Evolutionary conservation across 2,329 filamentous ascomycete species (phyloP).

Genomic region (Colletotrichum salicis): DNA sequence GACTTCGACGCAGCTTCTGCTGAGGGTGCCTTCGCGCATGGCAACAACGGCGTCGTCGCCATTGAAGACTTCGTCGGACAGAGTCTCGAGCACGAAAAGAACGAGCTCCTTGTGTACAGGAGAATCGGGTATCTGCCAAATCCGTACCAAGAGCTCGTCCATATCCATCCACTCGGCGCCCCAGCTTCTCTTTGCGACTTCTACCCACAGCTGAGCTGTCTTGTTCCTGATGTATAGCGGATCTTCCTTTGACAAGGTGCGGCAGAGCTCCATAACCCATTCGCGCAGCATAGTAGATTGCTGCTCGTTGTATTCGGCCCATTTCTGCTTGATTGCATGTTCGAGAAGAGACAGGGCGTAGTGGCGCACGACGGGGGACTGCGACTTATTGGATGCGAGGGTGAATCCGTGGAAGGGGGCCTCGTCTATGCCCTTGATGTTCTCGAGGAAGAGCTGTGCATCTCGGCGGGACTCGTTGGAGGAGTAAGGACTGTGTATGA

Average conservation of each 20-base stretch:
- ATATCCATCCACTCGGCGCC: conserved; percentile 93
- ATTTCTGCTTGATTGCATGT: conserved; percentile 86
- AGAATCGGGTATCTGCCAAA: conserved; percentile 80
- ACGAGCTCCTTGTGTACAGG: conserved; percentile 83
- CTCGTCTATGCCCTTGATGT: conserved; percentile 80
- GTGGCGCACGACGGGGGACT: conserved; percentile 86
- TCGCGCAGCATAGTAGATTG: conserved; percentile 76
- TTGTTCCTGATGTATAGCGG: conserved; percentile 91
- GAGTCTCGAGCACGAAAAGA: conserved; percentile 85
- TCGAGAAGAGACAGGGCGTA: conserved; percentile 94
- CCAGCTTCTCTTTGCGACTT: conserved; percentile 94
- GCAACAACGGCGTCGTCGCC: conserved; percentile 89
- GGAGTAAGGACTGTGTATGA: conserved; percentile 86
- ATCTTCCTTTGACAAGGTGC: conserved; percentile 76
- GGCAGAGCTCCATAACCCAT: conserved; percentile 84
- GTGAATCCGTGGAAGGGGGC: conserved; percentile 87
- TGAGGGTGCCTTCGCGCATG: conserved; percentile 83
- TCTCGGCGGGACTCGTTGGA: conserved; percentile 83
- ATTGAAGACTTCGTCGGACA: conserved; percentile 94
- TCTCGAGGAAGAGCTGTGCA: conserved; percentile 86
- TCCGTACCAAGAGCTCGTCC: conserved; percentile 82
- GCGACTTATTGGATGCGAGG: conserved; percentile 79
- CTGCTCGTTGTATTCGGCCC: conserved; percentile 76
- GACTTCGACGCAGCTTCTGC: conserved; percentile 91
- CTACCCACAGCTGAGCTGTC: conserved; percentile 92